Conservation (phyloP, 2,329 filamentous ascomycete genomes). For the Ascochyta rabiei region DNA sequence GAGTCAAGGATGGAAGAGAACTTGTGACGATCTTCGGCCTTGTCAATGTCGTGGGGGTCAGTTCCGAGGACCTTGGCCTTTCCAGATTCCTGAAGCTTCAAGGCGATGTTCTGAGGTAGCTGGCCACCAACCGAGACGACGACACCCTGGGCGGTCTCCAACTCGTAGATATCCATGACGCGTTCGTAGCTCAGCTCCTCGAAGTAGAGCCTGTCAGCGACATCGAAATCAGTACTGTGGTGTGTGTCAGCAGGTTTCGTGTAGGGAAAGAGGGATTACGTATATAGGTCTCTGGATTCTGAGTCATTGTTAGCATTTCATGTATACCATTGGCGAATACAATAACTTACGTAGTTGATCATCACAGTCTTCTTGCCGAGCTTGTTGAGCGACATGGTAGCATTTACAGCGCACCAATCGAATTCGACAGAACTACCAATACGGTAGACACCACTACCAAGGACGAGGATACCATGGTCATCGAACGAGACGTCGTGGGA, state of each 20-base stretch:
- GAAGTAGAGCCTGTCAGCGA: slow-evolving; percentile 91
- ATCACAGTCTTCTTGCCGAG: slow-evolving; percentile 98
- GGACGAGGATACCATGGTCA: slow-evolving; percentile 85
- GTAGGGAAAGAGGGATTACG: not conserved
- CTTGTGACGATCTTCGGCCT: slow-evolving; percentile 96
- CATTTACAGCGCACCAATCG: slow-evolving; percentile 96
- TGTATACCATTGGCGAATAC: not conserved
- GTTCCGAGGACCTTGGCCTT: slow-evolving; percentile 91
- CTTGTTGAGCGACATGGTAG: slow-evolving; percentile 78
- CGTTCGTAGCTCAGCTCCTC: slow-evolving; percentile 96
- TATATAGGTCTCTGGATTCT: slow-evolving; percentile 74
- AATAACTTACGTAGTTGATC: slow-evolving; percentile 73
- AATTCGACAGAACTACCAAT: slow-evolving; percentile 98
- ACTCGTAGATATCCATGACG: slow-evolving; percentile 98
- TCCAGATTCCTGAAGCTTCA: slow-evolving; percentile 89
- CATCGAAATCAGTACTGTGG: slow-evolving; percentile 82
- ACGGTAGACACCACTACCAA: slow-evolving; percentile 95
- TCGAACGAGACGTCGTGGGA: slow-evolving; percentile 93
- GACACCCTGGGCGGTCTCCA: slow-evolving; percentile 82
- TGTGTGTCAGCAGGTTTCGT: not conserved
- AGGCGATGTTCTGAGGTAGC: slow-evolving; percentile 95
- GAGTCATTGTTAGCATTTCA: slow-evolving; percentile 36
- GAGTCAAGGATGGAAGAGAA: slow-evolving; percentile 97
- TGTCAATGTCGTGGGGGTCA: slow-evolving; percentile 92
- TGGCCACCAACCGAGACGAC: slow-evolving; percentile 97